Base-by-base conservation (phyloP, 2,329 filamentous ascomycete genomes). In the Apiospora pterosperma region DNA sequence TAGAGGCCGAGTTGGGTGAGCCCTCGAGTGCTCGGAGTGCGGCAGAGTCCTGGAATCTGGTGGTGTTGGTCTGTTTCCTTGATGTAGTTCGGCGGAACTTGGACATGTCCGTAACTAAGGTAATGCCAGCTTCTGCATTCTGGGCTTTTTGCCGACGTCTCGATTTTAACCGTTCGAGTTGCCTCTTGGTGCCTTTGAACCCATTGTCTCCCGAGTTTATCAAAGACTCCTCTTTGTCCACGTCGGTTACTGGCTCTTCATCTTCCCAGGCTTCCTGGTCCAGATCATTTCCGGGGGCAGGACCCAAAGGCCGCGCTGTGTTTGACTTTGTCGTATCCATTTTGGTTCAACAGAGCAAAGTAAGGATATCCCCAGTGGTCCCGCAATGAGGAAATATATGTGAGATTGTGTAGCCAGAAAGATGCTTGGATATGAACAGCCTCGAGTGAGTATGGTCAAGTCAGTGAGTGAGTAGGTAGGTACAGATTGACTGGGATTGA, bases 81-180 rank as follows among this genome's bases (percentile, higher is more conserved):
- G 80, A 73, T 76, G 82, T 74, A 73, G 81, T 76, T 34, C 79
- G 79, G 31, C 78, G 85, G 73, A 81, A 81, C 66, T 76, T 79
- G 66, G 86, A 80, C 80, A 92, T 89, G 72, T 89, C 89, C 2
- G 91, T 93, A 68, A 92, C 87, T 23, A 93, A 75, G 67, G 81
- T 89, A 72, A 92, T 91, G 14, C 88, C 88, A 10, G 85, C 85
- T 76, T 84, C 82, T 64, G 83, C 81, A 74, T 89, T 86, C 72
- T 88, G 81, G 25, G 82, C 81, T 28, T 66, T 66, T 36, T 64
- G 59, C 31, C 62, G 64, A n/a, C 62, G 58, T 36, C 61, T 66
- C n/a, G 64, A 66, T 36, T 64, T 66, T 34, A 62, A 58, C 7
- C 64, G 44, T 41, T 59, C 38, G 36, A 59, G 62, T 38, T 62